phyloP scores from a whole-genome alignment of 345 rosid genomes.

The Gossypium mustelinum region DNA sequence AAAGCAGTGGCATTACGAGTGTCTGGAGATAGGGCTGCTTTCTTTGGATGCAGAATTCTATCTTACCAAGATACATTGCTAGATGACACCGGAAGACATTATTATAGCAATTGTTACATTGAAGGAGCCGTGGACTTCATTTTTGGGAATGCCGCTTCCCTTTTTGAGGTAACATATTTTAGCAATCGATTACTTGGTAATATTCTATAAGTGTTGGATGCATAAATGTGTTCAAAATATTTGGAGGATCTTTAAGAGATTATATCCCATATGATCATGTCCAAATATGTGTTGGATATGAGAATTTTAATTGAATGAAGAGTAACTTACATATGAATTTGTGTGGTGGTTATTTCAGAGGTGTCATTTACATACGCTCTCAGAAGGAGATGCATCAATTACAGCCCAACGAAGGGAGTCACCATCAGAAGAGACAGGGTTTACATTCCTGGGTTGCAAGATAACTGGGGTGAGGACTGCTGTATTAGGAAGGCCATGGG shows the following conservation, averaged over 20 bases:
- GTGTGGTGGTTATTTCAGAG: background rate
- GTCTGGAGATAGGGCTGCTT: conserved; percentile 16
- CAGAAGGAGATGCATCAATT: background rate
- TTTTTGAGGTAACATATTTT: conserved; percentile 13
- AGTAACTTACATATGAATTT: too few species aligned
- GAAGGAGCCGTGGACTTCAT: conserved; percentile 21
- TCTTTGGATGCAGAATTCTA: conserved; percentile 13
- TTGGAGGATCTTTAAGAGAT: too few species aligned
- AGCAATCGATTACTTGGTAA: background rate
- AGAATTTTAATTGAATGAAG: too few species aligned
- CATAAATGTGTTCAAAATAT: too few species aligned
- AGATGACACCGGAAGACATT: conserved; percentile 15
- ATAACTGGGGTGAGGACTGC: conserved; percentile 8
- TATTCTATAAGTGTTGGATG: background rate
- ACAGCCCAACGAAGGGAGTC: conserved; percentile 9
- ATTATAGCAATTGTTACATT: conserved; percentile 14
- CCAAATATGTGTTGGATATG: too few species aligned
- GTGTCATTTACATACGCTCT: conserved; percentile 15
- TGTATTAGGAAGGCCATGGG: conserved; percentile 19
- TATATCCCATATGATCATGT: too few species aligned
- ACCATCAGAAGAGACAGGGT: conserved; percentile 4
- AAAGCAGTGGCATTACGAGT: conserved; percentile 17
- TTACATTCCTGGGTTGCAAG: conserved; percentile 13
- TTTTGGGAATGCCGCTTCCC: conserved; percentile 14
- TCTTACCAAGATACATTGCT: conserved; percentile 13